Base-by-base conservation (phyloP, 176 grass and related monocot genomes). In the Cenchrus purpureus region DNA sequence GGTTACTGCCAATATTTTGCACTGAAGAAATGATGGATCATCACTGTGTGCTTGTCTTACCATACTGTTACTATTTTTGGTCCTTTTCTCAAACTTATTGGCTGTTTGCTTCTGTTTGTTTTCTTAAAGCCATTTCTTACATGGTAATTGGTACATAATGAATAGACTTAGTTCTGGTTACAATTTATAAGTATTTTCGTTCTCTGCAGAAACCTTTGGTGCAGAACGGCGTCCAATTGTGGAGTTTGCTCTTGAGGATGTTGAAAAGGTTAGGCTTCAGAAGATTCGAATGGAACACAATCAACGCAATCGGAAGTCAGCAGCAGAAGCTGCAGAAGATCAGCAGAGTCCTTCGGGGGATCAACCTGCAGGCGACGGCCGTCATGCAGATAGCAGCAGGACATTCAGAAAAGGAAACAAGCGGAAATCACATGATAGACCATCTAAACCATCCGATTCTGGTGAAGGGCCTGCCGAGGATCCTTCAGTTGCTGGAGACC, bases 191-290 rank as follows among this genome's bases (percentile, higher is more conserved):
- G 50, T 84, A 16, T 78, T 87, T 65, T 32, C 6, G 12, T 74
- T 82, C 46, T 75, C 43, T 87, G 64, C 68, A 98, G 91, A 90
- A 80, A 98, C 97, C 7, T 98, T 98, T 81, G 91, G 91, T 52
- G 65, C 79, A 61, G 93, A 98, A 42, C 91, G 83, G 4, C 87
- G 97, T 28, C 97, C 97, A 16, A 92, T 96, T 75, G 93, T 94
- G 63, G 93, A 99, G 79, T 99, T 96, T 61, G 93, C 97, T 54
- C 87, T 96, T 65, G 97, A 99, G 77, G 84, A 96, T 78, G 68
- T 99, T 34, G 92, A 99, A 65, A 96, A 99, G 84, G 52, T 96
- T 80, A 86, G 90, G 81, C 63, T 92, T 54, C 86, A 92, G 48
- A 95, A 89, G 71, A 82, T 79, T 71, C 62, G 88, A 7, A 87